Base-by-base conservation (phyloP, 2,329 filamentous ascomycete species). In the Penicillium sp. region DNA sequence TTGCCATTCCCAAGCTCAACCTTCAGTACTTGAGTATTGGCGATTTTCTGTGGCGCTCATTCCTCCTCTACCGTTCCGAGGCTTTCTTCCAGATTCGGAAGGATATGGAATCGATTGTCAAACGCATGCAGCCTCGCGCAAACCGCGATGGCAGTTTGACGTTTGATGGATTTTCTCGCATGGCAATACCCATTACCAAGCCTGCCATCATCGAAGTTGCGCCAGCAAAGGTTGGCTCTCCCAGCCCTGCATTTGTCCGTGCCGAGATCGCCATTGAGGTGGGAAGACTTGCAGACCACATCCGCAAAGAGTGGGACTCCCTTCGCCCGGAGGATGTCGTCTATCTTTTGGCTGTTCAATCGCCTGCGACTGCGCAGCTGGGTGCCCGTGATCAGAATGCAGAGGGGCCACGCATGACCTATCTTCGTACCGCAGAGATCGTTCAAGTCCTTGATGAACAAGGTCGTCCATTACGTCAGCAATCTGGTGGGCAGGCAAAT, bases 31-130 rank as follows among this genome's bases (percentile, higher is more conserved):
- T 98, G 12, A 95, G 91, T 2, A 83, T 95, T 44, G 90, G 90
- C 2, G 93, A 98, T 69, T 98, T 98, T 61, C 74, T 98, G n/a
- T 98, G 91, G 90, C 82, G 95, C 54, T 90, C 92, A 0, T 86
- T 97, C 62, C 79, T 95, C 12, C 76, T 98, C 7, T 93, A 95
- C 66, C 84, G 92, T 35, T 88, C 86, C 50, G 93, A 98, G 69
- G 82, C 92, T 0, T 96, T 97, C 67, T 97, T 95, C 67, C 88
- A 89, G 52, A 92, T 98, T 52, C 83, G 90, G 40, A 92, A 90
- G 63, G 89, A 98, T 66, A 83, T 98, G 49, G 89, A 95, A 66
- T 82, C 88, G 42, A 83, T 87, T 6, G 67, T 97, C 44, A 88
- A 87, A 63, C 84, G 89, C 40, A 73, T 98, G 52, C 83, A 86